Evolutionary conservation across 164 flowering plant species (phyloP).

Genomic region (Taxillus chinensis): DNA sequence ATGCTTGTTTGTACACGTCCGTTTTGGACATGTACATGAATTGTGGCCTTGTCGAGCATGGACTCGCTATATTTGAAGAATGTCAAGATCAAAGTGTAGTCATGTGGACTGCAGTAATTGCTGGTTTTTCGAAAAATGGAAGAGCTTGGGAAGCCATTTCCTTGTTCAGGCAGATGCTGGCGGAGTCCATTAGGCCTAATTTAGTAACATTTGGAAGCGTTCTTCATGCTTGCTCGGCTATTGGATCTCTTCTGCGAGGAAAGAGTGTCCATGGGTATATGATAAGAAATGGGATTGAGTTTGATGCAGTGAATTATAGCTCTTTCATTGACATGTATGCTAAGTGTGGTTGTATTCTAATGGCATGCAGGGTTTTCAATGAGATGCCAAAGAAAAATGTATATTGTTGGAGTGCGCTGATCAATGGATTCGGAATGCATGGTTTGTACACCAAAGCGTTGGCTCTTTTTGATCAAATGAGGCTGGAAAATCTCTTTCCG

Average conservation of each 20-base stretch:
- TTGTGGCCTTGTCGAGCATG: no score
- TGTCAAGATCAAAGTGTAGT: background rate
- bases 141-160: background rate
- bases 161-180: background rate
- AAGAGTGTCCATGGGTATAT: background rate
- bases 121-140: background rate
- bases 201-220: background rate
- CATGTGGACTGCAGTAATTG: background rate
- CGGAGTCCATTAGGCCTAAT: background rate
- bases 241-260: background rate
- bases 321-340: conserved; percentile 63
- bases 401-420: conserved; percentile 53
- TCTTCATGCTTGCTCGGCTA: background rate
- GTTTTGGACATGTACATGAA: no score
- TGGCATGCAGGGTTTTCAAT: conserved; percentile 35
- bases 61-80: background rate
- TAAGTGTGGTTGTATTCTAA: conserved; percentile 56
- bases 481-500: conserved; percentile 41
- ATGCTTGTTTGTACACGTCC: background rate
- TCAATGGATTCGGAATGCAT: conserved; percentile 51
- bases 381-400: conserved; percentile 31
- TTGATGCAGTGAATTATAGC: conserved; percentile 18
- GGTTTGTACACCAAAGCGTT: conserved; percentile 43
- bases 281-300: background rate
- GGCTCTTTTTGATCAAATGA: conserved; percentile 37